Evolutionary conservation across 2,329 filamentous ascomycete species (phyloP), one percentile per base, ranked within the genome.

Genomic region (Hawksworthiomyces lignivorus): DNA sequence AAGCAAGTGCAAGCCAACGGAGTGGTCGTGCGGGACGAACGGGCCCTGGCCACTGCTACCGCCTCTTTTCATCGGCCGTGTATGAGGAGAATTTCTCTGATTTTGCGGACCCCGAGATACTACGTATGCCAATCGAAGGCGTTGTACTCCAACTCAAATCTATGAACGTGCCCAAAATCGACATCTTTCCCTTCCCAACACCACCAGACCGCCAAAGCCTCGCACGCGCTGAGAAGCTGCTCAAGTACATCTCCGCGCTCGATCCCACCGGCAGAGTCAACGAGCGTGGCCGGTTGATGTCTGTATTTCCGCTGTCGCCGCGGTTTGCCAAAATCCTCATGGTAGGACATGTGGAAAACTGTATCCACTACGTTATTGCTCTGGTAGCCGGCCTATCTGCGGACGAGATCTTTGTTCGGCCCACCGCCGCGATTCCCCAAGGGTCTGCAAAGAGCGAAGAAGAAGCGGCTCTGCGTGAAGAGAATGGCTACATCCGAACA

Each of bases 151-250:
- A 96, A 60, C 77, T 98, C 53, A 98, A 97, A 68, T 80, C 84
- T 38, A 95, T 98, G 86, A 86, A 88, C 41, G 76, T 96, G 24
- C 84, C 90, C 46, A 82, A 89, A 44, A 84, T 98, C 7, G 75
- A 87, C 58, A 94, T 92, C 61, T 98, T 98, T 59, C 92, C 94
- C 1, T 98, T 97, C 59, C 92, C 92, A 4, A 97, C 90, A 12
- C 81, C 88, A 0, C 92, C 92, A 2, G 82, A 88, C 53, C 74
- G 80, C 12, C 70, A 80, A 40, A 86, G 80, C 48, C 70, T 98
- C 17, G 75, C 77, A 36, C 87, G 84, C 56, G 88, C 92, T 1
- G 92, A 98, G 64, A 87, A 83, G 55, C 71, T 96, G 7, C 70
- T 98, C 8, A 81, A 77, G 35, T 94, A 95, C 57, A 73, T 98